Base-by-base conservation (phyloP, 768 basidiomycete genomes). In the Pisolithus marmoratus region DNA sequence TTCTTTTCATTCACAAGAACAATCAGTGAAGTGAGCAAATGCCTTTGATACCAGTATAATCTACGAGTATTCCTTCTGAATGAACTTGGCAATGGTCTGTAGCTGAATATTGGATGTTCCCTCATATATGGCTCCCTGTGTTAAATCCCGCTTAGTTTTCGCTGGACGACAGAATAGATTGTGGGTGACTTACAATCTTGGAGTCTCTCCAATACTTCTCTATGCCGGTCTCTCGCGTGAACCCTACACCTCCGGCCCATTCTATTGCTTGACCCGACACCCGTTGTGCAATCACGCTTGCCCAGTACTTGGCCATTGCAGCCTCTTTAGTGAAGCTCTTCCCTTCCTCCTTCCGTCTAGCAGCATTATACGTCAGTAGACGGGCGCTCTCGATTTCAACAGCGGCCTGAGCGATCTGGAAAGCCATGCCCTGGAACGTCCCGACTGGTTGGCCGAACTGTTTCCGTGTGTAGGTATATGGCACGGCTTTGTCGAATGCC, bases 101-200 rank as follows among this genome's bases (percentile, higher is more conserved):
- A 97, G 74, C 67, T 98, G 96, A 53, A 99, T 98, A 67, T 98
- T 99, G n/a, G 88, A 92, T 41, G 95, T 97, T 37, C 95, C 93
- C 63, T 94, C 91, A 60, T 93, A 93, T 48, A 93, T 92, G 2
- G 90, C 88, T 24, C 91, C 90, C 89, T 92, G 52, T 19, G 50
- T 50, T 11, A 5, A 50, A 37, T 37, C 38, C 23, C 53, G 3
- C 54, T 57, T 22, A 59, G 51, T 40, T 31, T 11, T 41, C n/a
- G n/a, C 8, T 12, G 8, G 15, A 23, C 44, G 17, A 6, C 34
- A 47, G n/a, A 2, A 36, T 31, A 19, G 45, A 49, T 1, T 50
- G 37, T 4, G 29, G 20, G 12, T 38, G 34, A 76, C 87, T 73
- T 60, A 90, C 90, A 61, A 95, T 94, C 79, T 96, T 97, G 6